These are phyloP conservation scores for Acidomyces sp. DNA, from an alignment of 495 filamentous ascomycete genomes.

Conservation along the genomic window DNA sequence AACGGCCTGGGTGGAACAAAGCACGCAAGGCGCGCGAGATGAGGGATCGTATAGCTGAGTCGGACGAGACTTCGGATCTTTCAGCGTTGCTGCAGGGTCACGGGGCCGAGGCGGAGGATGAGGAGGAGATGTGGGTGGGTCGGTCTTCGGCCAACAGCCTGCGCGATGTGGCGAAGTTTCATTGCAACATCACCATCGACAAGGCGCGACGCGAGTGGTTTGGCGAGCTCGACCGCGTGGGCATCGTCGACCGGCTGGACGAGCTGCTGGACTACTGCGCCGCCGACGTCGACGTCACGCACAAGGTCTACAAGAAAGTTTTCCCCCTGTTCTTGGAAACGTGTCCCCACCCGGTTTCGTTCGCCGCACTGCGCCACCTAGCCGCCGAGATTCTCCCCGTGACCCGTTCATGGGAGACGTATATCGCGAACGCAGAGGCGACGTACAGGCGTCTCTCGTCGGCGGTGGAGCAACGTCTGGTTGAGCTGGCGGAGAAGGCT, in stretches of 20 bases:
- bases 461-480: constrained; percentile 58
- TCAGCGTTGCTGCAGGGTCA: constrained; percentile 51
- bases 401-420: constrained; percentile 72
- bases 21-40: constrained; percentile 80
- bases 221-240: constrained; percentile 62
- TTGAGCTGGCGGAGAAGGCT: constrained; percentile 61
- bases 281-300: constrained; percentile 83
- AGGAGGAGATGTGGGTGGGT: constrained; percentile 91
- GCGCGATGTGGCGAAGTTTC: constrained; percentile 91
- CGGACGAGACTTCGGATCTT: constrained; percentile 57
- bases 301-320: constrained; percentile 81
- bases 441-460: constrained; percentile 68
- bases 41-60: constrained; percentile 62
- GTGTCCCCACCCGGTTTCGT: constrained; percentile 95
- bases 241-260: constrained; percentile 54
- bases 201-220: constrained; percentile 80
- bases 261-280: constrained; percentile 91
- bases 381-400: constrained; percentile 87
- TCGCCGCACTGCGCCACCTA: constrained; percentile 82
- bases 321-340: constrained; percentile 77
- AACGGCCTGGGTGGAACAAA: constrained; percentile 93
- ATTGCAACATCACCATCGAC: constrained; percentile 82
- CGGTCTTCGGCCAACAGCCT: constrained; percentile 90
- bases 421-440: constrained; percentile 65
- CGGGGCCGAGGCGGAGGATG: constrained; percentile 56